Evolutionary conservation across 2,329 filamentous ascomycete genomes (phyloP), one percentile per base, ranked within the genome.

Genomic region (Aspergillus nomiae): DNA sequence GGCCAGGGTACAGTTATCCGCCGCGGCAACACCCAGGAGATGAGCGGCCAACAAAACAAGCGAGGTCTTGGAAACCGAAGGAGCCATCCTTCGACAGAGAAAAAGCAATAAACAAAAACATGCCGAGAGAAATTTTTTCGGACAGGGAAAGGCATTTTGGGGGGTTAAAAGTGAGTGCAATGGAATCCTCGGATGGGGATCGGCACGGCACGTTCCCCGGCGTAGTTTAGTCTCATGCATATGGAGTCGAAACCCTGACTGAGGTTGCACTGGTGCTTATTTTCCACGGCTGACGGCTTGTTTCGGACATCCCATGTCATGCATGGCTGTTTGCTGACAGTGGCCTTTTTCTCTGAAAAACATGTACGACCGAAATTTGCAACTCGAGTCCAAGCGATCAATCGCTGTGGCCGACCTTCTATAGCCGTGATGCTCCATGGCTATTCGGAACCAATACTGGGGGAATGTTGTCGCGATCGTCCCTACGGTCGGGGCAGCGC

Each of bases 401-500:
- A 41, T 41, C 19, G 38, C 38, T 19, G 36, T 9, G 38, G n/a
- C 38, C 38, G 38, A 41, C 21, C 9, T 19, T 24, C 46, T n/a
- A 32, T 8, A 24, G 59, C 51, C 19, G 53, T 56, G 58, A 46
- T 46, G 46, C 46, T 19, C 24, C 24, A 62, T 58, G 53, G 48
- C 45, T 28, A 34, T 59, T 24, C 38, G 62, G 32, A 63, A 64
- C 32, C 41, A 24, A 24, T 64, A 64, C 56, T 64, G 63, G 60
- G 62, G 62, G 9, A 58, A 64, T 56, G 60, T 60, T 4, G 38
- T 65, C 50, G 63, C 56, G 2, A 46, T 63, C n/a, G 56, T 63
- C 14, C 58, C 63, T 30, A 61, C 61, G 32, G 26, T 60, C 11
- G 55, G 61, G 8, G 59, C 61, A 26, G 38, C 41, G 16, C 3